phyloP scores from a whole-genome alignment of 169 alveolate genomes.

The Cryptosporidium bovis region DNA sequence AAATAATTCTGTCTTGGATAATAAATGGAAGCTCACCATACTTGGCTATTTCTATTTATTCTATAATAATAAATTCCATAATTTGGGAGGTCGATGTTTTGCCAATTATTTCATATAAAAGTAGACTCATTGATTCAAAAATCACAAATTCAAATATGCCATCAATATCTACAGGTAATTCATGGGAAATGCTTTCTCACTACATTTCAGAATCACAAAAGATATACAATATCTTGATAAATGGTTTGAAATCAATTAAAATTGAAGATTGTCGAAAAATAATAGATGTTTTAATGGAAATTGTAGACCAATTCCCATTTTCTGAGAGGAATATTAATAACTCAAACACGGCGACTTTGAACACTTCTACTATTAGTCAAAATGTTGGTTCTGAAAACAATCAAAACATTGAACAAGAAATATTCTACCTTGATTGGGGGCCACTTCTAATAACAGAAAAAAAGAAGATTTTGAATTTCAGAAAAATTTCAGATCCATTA shows the following conservation, averaged over 20 bases:
- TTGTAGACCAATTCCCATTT: slow-evolving; percentile 17
- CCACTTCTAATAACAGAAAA: slow-evolving; percentile 39
- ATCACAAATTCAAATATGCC: slow-evolving; percentile 1
- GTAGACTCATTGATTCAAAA: background rate
- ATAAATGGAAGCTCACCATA: slow-evolving; percentile 65
- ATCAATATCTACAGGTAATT: slow-evolving; percentile 34
- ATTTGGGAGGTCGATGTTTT: slow-evolving; percentile 8
- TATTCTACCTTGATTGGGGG: slow-evolving; percentile 45
- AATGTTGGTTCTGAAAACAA: background rate
- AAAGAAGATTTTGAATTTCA: slow-evolving; percentile 27
- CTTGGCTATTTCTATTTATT: slow-evolving; percentile 45
- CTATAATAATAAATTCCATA: slow-evolving; percentile 9
- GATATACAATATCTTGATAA: background rate
- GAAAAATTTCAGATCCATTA: slow-evolving; percentile 56
- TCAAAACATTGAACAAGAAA: slow-evolving; percentile 16
- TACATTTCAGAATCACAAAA: background rate
- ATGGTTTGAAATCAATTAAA: background rate
- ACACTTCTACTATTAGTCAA: background rate
- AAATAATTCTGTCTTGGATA: slow-evolving; percentile 49
- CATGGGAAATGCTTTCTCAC: slow-evolving; percentile 58
- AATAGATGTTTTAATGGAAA: slow-evolving; percentile 1
- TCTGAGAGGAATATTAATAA: background rate
- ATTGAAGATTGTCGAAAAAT: slow-evolving; percentile 1
- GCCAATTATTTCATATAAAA: background rate
- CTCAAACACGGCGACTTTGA: background rate